A percentile compares a stretch with the other conserved stretches of the same genome.
These are phyloP conservation scores for Botrytis squamosa DNA, from an alignment of 2,329 filamentous ascomycete species.

Conservation along the genomic window DNA sequence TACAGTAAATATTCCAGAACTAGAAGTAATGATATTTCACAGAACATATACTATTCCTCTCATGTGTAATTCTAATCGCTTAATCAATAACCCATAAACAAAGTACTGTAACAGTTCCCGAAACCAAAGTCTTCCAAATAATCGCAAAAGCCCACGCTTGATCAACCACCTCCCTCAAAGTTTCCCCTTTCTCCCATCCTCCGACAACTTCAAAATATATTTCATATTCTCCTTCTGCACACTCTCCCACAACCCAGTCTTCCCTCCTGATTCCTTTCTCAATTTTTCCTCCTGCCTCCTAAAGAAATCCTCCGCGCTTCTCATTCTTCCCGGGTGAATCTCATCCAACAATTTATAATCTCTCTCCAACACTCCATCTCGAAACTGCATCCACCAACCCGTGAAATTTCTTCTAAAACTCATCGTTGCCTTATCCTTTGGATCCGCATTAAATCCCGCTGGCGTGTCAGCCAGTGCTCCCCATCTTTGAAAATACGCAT, in stretches of 20 bases:
- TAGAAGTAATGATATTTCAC: background rate
- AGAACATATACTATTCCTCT: too few relatives aligned
- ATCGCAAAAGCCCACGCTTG: background rate
- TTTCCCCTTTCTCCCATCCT: constrained; percentile 34
- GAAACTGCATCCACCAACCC: constrained; percentile 51
- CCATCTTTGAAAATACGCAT: constrained; percentile 39
- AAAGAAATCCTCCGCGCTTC: constrained; percentile 51
- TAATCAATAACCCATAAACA: background rate
- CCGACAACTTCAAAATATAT: constrained; percentile 35
- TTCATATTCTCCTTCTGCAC: constrained; percentile 33
- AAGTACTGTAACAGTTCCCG: background rate
- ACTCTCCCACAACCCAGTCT: constrained; percentile 41
- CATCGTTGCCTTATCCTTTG: constrained; percentile 41
- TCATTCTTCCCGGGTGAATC: constrained; percentile 51
- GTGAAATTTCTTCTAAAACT: constrained; percentile 50
- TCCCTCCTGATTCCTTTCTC: constrained; percentile 25
- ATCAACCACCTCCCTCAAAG: constrained; percentile 13
- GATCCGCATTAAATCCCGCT: constrained; percentile 41
- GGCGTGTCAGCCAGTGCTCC: constrained; percentile 32
- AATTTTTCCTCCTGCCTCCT: constrained; percentile 42
- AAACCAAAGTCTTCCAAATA: background rate
- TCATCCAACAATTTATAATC: constrained; percentile 52
- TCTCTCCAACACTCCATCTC: constrained; percentile 44
- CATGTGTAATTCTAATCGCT: too few relatives aligned
- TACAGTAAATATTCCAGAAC: background rate